phyloP scores from a whole-genome alignment of 2,329 filamentous ascomycete species.

The Diaporthe helianthi region DNA sequence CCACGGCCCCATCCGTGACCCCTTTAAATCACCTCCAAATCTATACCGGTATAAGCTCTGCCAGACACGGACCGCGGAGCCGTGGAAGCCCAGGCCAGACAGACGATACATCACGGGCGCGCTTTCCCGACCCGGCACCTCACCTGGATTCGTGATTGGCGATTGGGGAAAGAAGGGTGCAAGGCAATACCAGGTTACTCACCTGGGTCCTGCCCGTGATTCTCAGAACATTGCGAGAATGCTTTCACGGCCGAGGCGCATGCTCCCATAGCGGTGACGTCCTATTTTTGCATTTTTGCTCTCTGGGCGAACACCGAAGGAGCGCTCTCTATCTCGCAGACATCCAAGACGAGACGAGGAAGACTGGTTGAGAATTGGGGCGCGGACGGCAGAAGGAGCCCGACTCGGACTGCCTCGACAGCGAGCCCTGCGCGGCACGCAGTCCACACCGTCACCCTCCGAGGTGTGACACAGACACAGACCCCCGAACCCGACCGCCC shows the following conservation, averaged over 20 bases:
- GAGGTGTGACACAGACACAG: background rate
- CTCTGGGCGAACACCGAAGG: background rate
- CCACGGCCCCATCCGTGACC: background rate
- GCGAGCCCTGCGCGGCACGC: background rate
- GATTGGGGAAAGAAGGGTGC: background rate
- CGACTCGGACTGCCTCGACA: background rate
- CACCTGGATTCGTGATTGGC: background rate
- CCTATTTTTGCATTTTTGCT: no score
- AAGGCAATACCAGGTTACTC: background rate
- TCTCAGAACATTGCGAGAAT: conserved; percentile 5
- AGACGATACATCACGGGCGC: conserved; percentile 10
- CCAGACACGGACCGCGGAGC: background rate
- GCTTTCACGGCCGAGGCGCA: conserved; percentile 21
- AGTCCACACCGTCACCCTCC: background rate
- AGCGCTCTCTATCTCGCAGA: background rate
- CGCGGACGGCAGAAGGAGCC: background rate
- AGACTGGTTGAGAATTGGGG: background rate
- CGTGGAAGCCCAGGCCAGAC: background rate
- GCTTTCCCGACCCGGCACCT: conserved; percentile 23
- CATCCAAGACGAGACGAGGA: background rate
- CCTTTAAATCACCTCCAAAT: no score
- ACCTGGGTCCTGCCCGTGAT: background rate
- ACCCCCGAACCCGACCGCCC: background rate
- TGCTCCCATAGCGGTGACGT: conserved; percentile 15
- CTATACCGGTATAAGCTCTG: background rate